phyloP scores from a whole-genome alignment of 768 basidiomycete species.

The Leccinum obscurum region DNA sequence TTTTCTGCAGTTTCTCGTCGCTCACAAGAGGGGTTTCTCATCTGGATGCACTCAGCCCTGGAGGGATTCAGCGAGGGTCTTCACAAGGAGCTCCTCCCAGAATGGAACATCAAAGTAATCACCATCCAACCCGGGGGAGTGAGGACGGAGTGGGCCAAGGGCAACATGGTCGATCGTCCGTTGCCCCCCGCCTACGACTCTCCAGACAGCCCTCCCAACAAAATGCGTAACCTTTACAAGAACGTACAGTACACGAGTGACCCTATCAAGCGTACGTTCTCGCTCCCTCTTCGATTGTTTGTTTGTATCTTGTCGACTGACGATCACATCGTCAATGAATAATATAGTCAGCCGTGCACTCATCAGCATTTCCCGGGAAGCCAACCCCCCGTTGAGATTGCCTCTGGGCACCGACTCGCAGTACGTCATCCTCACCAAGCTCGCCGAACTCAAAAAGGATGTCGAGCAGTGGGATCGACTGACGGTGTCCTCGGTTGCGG shows the following conservation, averaged over 20 bases:
- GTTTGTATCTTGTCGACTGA: not conserved
- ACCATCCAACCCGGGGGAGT: conserved; percentile 22
- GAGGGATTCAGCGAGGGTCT: conserved; percentile 29
- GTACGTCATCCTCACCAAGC: conserved; percentile 15
- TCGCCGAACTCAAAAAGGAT: conserved; percentile 18
- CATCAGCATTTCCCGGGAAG: conserved; percentile 18
- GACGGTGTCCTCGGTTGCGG: conserved; percentile 19
- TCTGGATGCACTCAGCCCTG: conserved; percentile 14
- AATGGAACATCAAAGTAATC: conserved; percentile 31
- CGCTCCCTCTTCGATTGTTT: not conserved
- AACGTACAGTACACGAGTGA: not conserved
- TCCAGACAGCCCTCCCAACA: conserved; percentile 18
- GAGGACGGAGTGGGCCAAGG: conserved; percentile 23
- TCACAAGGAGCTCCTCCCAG: conserved; percentile 22
- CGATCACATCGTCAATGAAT: not conserved
- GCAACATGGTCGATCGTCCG: conserved; percentile 15
- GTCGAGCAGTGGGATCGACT: conserved; percentile 16
- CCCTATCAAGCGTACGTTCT: conserved; percentile 14
- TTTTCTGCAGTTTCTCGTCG: not conserved
- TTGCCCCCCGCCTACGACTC: conserved; percentile 18
- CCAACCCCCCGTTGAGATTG: conserved; percentile 22
- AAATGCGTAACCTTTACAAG: conserved; percentile 14
- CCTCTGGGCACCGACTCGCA: conserved; percentile 24
- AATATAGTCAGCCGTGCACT: conserved; percentile 24
- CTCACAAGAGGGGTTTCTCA: too few relatives aligned